Evolutionary conservation across 2,329 filamentous ascomycete species (phyloP), one percentile per base, ranked within the genome.

Genomic region (Venturia aucupariae): DNA sequence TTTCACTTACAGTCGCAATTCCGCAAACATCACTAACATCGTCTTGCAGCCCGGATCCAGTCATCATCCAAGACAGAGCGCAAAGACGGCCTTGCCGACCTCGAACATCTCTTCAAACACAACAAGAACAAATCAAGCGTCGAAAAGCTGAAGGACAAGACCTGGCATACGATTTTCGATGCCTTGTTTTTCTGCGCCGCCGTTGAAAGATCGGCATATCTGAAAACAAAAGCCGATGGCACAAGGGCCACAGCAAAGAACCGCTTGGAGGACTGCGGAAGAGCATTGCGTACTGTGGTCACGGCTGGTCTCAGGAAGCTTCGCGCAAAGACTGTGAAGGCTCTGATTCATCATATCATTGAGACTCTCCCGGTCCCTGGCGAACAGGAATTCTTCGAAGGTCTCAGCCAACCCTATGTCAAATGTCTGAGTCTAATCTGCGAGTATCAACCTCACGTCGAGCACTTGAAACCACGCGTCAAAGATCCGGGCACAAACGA

Each of bases 341-440:
- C 89, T 6, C 78, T 97, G 19, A 80, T 96, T 68, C 86, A 91
- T 68, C 92, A 96, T 75, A 88, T 97, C 66, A 87, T 85, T 3
- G 86, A 96, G 68, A 85, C 86, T 22, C 79, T 96, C 3, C 84
- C 86, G 1, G 82, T 79, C 19, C 74, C 81, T 0, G 83, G 86
- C 63, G 85, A 85, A 17, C 46, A 51, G 27, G 81, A 79, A 2
- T 84, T 88, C 54, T 62, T 30, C 46, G 55, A 46, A 17, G 35
- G 42, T 10, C 44, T 67, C 63, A 86, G 90, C 67, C 81, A 86
- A 60, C 86, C 94, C 71, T 96, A 97, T 72, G 82, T 90, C 68
- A 96, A 90, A 77, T 84, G 86, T 24, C 77, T 99, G 68, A 79
- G 83, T 4, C 80, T 83, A 35, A 76, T 97, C 3, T 81, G 97